Base-by-base conservation (phyloP, 805 yeast species). In the Yamadazyma endophytica region DNA sequence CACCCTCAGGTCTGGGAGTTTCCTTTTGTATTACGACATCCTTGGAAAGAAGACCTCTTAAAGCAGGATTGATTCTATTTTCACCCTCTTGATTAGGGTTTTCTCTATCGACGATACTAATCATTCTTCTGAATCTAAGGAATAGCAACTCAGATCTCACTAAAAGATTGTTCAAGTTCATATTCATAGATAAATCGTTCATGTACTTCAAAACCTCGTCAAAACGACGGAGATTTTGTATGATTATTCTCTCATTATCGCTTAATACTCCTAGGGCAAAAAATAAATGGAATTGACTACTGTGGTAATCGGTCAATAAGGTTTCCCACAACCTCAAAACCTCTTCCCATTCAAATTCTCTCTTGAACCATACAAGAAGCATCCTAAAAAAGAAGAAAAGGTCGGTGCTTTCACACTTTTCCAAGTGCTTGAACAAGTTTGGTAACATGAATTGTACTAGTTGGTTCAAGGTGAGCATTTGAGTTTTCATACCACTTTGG, bases 301-400 rank as follows among this genome's bases (percentile, higher is more conserved):
- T 75, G 49, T 85, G 79, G 47, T 63, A 82, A 58, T 90, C 90
- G 0, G 97, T 90, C 79, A 92, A 86, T 28, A 92, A 64, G 3
- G 83, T 78, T 50, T 90, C 98, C 97, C 97, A 90, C n/a, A 90
- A 66, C 17, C 73, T 64, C 50, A 83, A 61, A 1, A 86, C 83
- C 33, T 85, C 85, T 28, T 74, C 75, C 73, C 90, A 84, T 17
- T 70, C 73, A 41, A 92, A 81, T 50, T 92, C 98, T 29, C 98
- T 75, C 54, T 92, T 92, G 54, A 75, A 92, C 96, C 96, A 89
- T 2, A 92, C 97, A 23, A 92, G 64, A 11, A 92, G 61, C 97
- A 92, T 90, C 38, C 97, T 68, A 66, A 92, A 92, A 47, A 89
- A 88, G 68, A 92, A 92, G 52, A 92, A 92, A 39, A 92, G 68